Evolutionary conservation across 179 eudicot genomes (phyloP).

Genomic region (Silene vulgaris): DNA sequence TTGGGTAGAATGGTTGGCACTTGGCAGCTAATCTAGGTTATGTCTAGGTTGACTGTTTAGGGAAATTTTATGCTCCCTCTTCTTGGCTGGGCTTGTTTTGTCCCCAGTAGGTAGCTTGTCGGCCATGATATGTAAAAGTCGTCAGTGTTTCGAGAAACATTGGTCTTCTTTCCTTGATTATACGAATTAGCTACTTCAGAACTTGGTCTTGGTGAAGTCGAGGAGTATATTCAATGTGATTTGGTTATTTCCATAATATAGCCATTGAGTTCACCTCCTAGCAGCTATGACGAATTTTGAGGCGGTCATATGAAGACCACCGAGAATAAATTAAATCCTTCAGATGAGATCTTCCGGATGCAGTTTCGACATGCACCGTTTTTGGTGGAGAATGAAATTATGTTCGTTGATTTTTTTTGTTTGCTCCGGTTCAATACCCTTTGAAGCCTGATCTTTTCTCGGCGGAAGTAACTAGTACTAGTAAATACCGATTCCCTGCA

Average conservation of each 20-base stretch:
- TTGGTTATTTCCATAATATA: not conserved
- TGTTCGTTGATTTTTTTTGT: no score
- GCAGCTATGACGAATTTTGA: not conserved
- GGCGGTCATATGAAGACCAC: not conserved
- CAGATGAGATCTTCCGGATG: no score
- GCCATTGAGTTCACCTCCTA: not conserved
- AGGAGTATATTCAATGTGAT: not conserved
- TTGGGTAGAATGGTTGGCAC: not conserved
- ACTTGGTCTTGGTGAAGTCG: not conserved
- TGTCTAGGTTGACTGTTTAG: not conserved
- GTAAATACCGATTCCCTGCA: no score
- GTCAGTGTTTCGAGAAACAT: not conserved
- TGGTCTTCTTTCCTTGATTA: not conserved
- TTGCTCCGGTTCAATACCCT: no score
- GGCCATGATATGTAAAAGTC: not conserved
- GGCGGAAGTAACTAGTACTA: no score
- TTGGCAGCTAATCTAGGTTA: conserved; percentile 4
- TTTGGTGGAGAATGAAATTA: not conserved
- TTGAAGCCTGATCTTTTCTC: no score
- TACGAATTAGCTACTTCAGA: not conserved
- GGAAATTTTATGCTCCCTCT: not conserved
- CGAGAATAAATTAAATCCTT: not conserved
- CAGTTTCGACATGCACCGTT: not conserved
- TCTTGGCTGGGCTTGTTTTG: not conserved
- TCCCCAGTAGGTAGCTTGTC: conserved; percentile 1